Evolutionary conservation across 441 rosid species (phyloP), one percentile per base, ranked within the genome.

Genomic region (Gossypium gossypioides): DNA sequence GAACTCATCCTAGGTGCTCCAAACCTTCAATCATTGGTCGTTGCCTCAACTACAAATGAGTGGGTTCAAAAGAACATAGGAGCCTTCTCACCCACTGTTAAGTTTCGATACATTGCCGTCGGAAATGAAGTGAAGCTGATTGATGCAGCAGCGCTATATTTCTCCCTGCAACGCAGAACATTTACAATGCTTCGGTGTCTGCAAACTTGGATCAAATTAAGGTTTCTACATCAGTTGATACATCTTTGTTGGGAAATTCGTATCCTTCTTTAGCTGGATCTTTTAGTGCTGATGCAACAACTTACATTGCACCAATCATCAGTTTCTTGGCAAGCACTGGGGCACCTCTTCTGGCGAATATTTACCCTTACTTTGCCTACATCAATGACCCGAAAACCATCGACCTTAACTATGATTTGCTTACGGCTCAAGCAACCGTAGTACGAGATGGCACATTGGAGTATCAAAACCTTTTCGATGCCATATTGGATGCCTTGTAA

Each of bases 291-390:
- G 0, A 3, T 25, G 76, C 77, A 13, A 25, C 0, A 10, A 3
- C 65, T 7, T 75, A 50, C 76, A 75, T 85, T 2, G 60, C 12
- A 2, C 87, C 86, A 0, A 82, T 85, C 15, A 19, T 87, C 22
- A 21, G 50, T 25, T 81, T 82, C 79, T 62, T 82, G 1, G 27
- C 3, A 1, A 25, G 16, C 16, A 79, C 50, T 0, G 74, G 76
- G 0, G 51, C 88, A 0, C 90, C 89, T 10, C 81, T 86, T 42
- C 82, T 88, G 4, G 82, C 71, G n/a, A 88, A 88, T 68, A 48
- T 88, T 21, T 84, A 88, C 76, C 73, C 87, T 5, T 88, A 84
- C 64, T 71, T 84, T 21, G 37, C 69, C 70, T 76, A 79, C 44
- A 42, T 4, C 1, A 6, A 4, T 0, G 37, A 83, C 74, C 24